Percentiles rank a stretch among this genome's conserved stretches.
Conservation (phyloP, 2,329 filamentous ascomycete genomes). For the Nigrograna mackinnonii region DNA sequence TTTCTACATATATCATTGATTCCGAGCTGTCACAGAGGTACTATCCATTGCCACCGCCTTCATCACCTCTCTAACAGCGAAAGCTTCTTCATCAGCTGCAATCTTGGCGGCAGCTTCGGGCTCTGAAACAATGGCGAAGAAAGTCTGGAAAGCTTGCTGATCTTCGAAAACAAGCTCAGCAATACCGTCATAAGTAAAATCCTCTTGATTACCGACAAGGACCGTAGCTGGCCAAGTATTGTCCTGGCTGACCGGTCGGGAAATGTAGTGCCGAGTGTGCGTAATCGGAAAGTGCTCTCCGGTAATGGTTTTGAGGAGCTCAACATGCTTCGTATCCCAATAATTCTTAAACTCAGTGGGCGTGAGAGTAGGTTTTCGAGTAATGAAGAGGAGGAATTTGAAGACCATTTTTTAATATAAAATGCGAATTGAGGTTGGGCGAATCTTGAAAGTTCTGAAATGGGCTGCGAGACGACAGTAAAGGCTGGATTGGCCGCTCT, state of each 20-base stretch:
- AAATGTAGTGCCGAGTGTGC: conserved; percentile 11
- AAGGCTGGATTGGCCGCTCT: too few species aligned
- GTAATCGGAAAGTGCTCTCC: conserved; percentile 7
- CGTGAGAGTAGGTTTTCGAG: too few species aligned
- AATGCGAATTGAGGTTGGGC: too few species aligned
- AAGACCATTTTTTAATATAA: too few species aligned
- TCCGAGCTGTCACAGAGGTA: conserved; percentile 6
- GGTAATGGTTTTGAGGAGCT: conserved; percentile 7
- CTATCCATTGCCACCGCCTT: conserved; percentile 7
- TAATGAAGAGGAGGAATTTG: too few species aligned
- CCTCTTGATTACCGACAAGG: conserved; percentile 8
- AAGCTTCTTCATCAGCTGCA: conserved; percentile 4
- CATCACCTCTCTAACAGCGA: conserved; percentile 8
- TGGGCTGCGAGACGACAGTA: too few species aligned
- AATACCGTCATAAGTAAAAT: conserved; percentile 11
- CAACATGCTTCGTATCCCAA: conserved; percentile 9
- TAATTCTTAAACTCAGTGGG: conserved; percentile 10
- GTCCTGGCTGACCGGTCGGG: neutral
- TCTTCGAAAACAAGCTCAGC: conserved; percentile 11
- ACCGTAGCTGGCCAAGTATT: conserved; percentile 6
- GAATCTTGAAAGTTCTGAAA: too few species aligned
- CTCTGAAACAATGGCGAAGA: conserved; percentile 6
- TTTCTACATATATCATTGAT: too few species aligned
- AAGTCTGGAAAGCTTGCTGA: conserved; percentile 8
- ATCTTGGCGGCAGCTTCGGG: conserved; percentile 8